These are phyloP conservation scores for Chytriomyces sp. DNA, from an alignment of 192 early-diverging fungal genomes.

Conservation along the genomic window DNA sequence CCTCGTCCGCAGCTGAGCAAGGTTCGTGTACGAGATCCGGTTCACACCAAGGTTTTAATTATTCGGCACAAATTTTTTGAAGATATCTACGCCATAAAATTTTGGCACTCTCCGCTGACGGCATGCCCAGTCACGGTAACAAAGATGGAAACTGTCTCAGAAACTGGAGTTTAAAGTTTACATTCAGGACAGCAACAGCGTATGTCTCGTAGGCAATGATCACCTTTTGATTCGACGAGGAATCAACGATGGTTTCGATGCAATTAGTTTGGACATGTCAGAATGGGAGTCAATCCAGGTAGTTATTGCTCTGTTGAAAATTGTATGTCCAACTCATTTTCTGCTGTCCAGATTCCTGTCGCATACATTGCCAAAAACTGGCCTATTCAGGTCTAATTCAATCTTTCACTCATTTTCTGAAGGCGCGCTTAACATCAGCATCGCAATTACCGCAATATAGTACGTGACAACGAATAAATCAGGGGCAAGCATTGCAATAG, in stretches of 20 bases:
- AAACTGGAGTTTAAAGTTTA: too few relatives aligned
- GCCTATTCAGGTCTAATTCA: constrained; percentile 72
- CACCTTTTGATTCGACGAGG: constrained; percentile 70
- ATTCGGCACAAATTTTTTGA: neutral
- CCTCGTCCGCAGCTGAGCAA: constrained; percentile 37
- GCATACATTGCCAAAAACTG: constrained; percentile 81
- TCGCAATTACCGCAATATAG: constrained; percentile 32
- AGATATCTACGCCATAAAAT: constrained; percentile 60
- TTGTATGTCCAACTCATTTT: neutral
- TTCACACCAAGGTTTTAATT: too few relatives aligned
- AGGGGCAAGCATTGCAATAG: constrained; percentile 80
- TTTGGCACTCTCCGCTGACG: constrained; percentile 61
- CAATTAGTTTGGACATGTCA: constrained; percentile 70
- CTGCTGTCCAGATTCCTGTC: constrained; percentile 58
- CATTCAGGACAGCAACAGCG: constrained; percentile 47
- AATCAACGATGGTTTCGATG: constrained; percentile 64
- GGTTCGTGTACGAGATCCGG: constrained; percentile 19
- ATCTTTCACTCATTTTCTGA: constrained; percentile 1
- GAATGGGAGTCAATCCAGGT: constrained; percentile 78
- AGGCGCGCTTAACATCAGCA: neutral
- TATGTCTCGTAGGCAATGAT: constrained; percentile 65
- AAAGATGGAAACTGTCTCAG: too few relatives aligned
- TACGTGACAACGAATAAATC: constrained; percentile 71
- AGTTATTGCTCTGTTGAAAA: constrained; percentile 22
- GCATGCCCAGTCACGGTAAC: constrained; percentile 23